A percentile compares a stretch with the other conserved stretches of the same genome.
phyloP scores from a whole-genome alignment of 441 rosid species.

The Brassica balearica region DNA sequence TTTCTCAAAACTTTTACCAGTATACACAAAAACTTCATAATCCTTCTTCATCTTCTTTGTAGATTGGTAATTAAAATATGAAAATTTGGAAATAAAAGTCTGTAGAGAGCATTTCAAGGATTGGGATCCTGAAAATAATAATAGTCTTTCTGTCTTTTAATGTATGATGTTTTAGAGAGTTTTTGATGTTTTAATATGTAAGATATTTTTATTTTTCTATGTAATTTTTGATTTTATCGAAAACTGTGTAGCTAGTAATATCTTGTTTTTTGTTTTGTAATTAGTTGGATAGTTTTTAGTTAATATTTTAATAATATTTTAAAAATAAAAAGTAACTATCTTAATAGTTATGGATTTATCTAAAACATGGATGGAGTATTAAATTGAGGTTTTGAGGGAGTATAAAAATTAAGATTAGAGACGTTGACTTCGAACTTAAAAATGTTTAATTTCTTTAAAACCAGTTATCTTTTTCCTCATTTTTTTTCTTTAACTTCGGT shows the following conservation, averaged over 20 bases:
- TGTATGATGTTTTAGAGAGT: too few relatives aligned
- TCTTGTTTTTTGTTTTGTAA: too few relatives aligned
- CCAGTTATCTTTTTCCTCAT: slow-evolving; percentile 7
- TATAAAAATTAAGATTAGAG: neutral
- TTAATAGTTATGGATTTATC: too few relatives aligned
- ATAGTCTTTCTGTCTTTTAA: too few relatives aligned
- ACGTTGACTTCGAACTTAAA: slow-evolving; percentile 28
- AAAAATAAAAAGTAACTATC: too few relatives aligned
- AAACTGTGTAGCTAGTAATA: too few relatives aligned
- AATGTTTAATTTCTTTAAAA: neutral
- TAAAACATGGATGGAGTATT: neutral
- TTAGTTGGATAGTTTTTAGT: too few relatives aligned
- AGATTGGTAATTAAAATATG: neutral
- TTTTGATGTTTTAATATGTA: too few relatives aligned
- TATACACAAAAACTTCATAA: neutral
- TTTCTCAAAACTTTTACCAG: neutral
- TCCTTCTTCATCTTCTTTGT: neutral
- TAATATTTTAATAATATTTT: too few relatives aligned
- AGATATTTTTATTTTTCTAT: too few relatives aligned
- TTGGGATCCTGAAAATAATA: neutral
- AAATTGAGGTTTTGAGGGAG: neutral
- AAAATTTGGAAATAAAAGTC: slow-evolving; percentile 45
- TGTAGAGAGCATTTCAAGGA: neutral
- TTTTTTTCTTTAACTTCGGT: slow-evolving; percentile 11
- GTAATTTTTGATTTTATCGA: too few relatives aligned